Evolutionary conservation across 306 rosid genomes (phyloP).

Genomic region (Benincasa hispida): DNA sequence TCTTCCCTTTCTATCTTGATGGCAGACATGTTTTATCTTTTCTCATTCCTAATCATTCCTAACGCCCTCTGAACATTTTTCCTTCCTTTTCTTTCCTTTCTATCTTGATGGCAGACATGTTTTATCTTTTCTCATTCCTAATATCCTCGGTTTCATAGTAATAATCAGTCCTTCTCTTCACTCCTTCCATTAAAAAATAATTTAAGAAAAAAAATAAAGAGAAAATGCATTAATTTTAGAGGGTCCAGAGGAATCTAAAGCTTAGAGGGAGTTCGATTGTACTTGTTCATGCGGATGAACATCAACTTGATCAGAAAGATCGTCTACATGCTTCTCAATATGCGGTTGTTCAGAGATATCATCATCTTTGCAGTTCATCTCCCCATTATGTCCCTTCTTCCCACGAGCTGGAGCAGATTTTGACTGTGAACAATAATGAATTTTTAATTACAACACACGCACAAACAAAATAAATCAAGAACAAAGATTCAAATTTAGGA

Average conservation of each 20-base stretch:
- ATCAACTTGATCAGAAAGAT: slow-evolving; percentile 38
- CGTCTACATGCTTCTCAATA: slow-evolving; percentile 48
- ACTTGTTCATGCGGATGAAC: slow-evolving; percentile 48
- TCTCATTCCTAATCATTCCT: neutral
- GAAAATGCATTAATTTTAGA: neutral
- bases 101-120: neutral
- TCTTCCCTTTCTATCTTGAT: too few relatives aligned
- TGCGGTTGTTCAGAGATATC: slow-evolving; percentile 47
- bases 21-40: neutral
- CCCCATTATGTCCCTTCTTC: slow-evolving; percentile 70
- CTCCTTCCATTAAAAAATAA: neutral
- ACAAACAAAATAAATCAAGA: neutral
- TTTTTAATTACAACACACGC: neutral
- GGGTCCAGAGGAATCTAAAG: neutral
- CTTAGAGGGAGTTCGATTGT: neutral
- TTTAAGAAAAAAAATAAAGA: neutral
- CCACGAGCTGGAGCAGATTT: slow-evolving; percentile 57
- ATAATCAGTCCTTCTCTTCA: neutral
- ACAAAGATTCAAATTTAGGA: neutral
- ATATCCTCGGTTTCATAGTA: neutral
- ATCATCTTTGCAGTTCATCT: slow-evolving; percentile 54
- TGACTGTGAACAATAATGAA: slow-evolving; percentile 34
- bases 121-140: neutral
- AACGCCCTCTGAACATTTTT: neutral
- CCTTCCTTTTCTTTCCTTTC: neutral